Evolutionary conservation across 768 basidiomycete species (phyloP).

Genomic region (Kwoniella dejecticola): DNA sequence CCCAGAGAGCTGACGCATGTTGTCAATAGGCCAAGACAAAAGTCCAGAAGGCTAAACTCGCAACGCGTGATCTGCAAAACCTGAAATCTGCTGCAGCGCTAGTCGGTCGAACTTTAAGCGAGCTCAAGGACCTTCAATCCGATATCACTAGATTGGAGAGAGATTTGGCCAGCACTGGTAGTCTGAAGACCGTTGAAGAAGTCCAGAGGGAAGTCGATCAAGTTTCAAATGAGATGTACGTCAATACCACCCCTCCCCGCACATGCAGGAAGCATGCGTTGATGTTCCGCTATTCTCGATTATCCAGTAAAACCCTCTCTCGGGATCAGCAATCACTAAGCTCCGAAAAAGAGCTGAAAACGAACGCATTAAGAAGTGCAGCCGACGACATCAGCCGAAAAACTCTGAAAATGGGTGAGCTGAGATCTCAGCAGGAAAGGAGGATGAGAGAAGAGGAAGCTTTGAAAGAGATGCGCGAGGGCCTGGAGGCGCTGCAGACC

Average conservation of each 20-base stretch:
- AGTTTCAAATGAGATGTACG: constrained; percentile 69
- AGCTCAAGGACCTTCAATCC: constrained; percentile 59
- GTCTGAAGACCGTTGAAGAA: constrained; percentile 78
- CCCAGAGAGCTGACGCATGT: neutral
- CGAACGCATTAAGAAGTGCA: constrained; percentile 28
- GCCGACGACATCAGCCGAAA: constrained; percentile 37
- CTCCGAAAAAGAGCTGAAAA: constrained; percentile 43
- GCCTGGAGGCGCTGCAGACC: constrained; percentile 24
- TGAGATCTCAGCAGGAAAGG: constrained; percentile 37
- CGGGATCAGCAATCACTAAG: constrained; percentile 33
- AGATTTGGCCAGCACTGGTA: constrained; percentile 71
- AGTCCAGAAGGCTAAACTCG: constrained; percentile 62
- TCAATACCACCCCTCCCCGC: no score
- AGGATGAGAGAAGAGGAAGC: constrained; percentile 41
- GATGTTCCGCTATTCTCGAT: no score
- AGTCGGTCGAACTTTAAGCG: constrained; percentile 48
- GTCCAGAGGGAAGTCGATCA: constrained; percentile 75
- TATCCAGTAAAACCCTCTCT: constrained; percentile 46
- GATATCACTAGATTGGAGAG: constrained; percentile 69
- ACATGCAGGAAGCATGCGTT: no score
- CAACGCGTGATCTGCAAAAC: constrained; percentile 61
- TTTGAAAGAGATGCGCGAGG: constrained; percentile 42
- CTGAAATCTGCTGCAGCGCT: constrained; percentile 57
- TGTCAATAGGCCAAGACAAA: constrained; percentile 61
- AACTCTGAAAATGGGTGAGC: constrained; percentile 37